phyloP scores from a whole-genome alignment of 192 early-diverging fungal species.

The Gigaspora rosea region DNA sequence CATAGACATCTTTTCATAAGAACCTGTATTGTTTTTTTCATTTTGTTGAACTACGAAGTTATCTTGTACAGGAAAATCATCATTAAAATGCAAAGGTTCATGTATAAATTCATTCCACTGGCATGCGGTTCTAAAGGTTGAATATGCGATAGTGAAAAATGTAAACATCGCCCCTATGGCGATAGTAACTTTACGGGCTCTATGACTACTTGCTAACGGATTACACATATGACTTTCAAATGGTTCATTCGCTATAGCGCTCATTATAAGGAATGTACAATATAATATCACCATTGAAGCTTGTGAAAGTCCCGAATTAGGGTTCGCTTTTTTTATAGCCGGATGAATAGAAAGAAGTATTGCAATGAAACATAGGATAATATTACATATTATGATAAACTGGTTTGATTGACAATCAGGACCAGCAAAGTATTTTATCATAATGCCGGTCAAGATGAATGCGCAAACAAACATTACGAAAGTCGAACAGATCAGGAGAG shows the following conservation, averaged over 20 bases:
- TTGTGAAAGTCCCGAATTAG: conserved; percentile 90
- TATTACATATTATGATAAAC: conserved; percentile 90
- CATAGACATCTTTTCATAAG: no score
- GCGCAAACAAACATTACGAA: conserved; percentile 66
- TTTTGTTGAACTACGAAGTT: conserved; percentile 34
- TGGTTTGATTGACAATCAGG: conserved; percentile 85
- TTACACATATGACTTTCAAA: conserved; percentile 67
- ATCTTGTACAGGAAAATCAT: conserved; percentile 51
- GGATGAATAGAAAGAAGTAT: conserved; percentile 74
- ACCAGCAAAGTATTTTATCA: conserved; percentile 82
- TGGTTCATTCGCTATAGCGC: conserved; percentile 80
- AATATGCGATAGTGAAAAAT: conserved; percentile 91
- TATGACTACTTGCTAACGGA: conserved; percentile 69
- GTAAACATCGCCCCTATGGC: conserved; percentile 91
- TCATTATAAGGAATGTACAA: conserved; percentile 86
- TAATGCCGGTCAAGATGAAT: conserved; percentile 71
- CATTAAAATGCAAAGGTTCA: conserved; percentile 56
- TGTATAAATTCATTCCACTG: conserved; percentile 70
- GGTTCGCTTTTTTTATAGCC: conserved; percentile 85
- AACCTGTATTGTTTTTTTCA: conserved; percentile 41
- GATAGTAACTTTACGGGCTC: conserved; percentile 80
- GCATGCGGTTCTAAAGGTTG: conserved; percentile 87
- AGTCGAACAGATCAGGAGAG: conserved; percentile 77
- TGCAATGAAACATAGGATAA: conserved; percentile 72
- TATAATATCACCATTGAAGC: conserved; percentile 94